phyloP scores from a whole-genome alignment of 495 filamentous ascomycete genomes.

The Antarctomyces pellizariae region DNA sequence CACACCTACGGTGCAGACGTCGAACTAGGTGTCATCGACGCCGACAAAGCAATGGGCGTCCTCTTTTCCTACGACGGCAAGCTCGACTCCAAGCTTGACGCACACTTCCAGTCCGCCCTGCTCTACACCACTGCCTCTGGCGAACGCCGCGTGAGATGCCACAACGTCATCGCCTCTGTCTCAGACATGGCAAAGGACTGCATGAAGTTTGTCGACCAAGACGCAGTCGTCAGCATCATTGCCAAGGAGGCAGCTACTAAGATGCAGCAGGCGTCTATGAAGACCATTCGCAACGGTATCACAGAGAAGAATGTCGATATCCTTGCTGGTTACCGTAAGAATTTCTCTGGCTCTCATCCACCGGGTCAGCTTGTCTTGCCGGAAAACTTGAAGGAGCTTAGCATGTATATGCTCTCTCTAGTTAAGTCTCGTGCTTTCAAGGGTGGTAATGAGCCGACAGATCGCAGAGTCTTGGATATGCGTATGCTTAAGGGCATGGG shows the following conservation, averaged over 20 bases:
- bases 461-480: slow-evolving; percentile 78
- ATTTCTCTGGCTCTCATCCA: slow-evolving; percentile 64
- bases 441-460: slow-evolving; percentile 74
- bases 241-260: slow-evolving; percentile 82
- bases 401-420: slow-evolving; percentile 89
- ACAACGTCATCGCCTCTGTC: slow-evolving; percentile 79
- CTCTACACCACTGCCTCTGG: slow-evolving; percentile 85
- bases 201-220: slow-evolving; percentile 85
- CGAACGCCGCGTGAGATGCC: slow-evolving; percentile 76
- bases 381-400: slow-evolving; percentile 88
- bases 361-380: slow-evolving; percentile 87
- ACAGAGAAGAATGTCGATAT: slow-evolving; percentile 92
- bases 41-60: slow-evolving; percentile 80
- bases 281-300: slow-evolving; percentile 64
- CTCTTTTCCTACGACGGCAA: slow-evolving; percentile 95
- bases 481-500: slow-evolving; percentile 76
- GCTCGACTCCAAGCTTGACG: slow-evolving; percentile 83
- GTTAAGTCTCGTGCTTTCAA: slow-evolving; percentile 88
- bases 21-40: slow-evolving; percentile 80
- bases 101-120: slow-evolving; percentile 89
- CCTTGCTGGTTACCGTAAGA: slow-evolving; percentile 78
- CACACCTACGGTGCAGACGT: slow-evolving; percentile 88
- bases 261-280: slow-evolving; percentile 55
- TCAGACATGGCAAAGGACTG: slow-evolving; percentile 62
- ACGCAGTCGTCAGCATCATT: slow-evolving; percentile 66